Base-by-base conservation (phyloP, 2,329 filamentous ascomycete genomes). In the Seiridium unicorne region DNA sequence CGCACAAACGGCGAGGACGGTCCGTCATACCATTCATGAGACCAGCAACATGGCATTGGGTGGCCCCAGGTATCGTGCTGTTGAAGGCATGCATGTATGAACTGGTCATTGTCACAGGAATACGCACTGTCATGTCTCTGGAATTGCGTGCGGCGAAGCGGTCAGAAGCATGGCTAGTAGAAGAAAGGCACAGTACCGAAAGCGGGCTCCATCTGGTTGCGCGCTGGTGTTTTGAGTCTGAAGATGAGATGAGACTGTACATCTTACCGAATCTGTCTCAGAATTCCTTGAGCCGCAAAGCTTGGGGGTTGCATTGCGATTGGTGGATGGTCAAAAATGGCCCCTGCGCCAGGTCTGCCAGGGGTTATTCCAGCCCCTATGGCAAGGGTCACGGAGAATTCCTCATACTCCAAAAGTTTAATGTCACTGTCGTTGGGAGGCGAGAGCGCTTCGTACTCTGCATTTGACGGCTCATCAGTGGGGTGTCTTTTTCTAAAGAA, bases 231-330 rank as follows among this genome's bases (percentile, higher is more conserved):
- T 36, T 55, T 63, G 68, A 67, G 65, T 68, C 63, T 48, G 64
- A 70, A 66, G 65, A 66, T 65, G 62, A 63, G 68, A 70, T 69
- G 69, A 71, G 69, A 71, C 69, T 61, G 67, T 57, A 63, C 57
- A 71, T 71, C 68, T 63, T 60, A 71, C 69, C 55, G 60, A 38
- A 61, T 62, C 49, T 62, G 69, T 71, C 65, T 69, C 69, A 69
- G 59, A 32, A 26, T 58, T 65, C 60, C 58, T 65, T 63, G 65
- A 68, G 66, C 66, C 68, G 64, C 65, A 65, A 63, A 62, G 57
- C 63, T 51, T 59, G 61, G 26, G 10, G 26, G 55, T 6, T 10
- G 34, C 54, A 35, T 34, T 35, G 32, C 44, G 54, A 42, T 38
- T 44, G 54, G 40, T 42, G 8, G n/a, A 18, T 8, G 38, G 31